phyloP scores from a whole-genome alignment of 371 early-diverging fungal species.

The Syncephalis fuscata region DNA sequence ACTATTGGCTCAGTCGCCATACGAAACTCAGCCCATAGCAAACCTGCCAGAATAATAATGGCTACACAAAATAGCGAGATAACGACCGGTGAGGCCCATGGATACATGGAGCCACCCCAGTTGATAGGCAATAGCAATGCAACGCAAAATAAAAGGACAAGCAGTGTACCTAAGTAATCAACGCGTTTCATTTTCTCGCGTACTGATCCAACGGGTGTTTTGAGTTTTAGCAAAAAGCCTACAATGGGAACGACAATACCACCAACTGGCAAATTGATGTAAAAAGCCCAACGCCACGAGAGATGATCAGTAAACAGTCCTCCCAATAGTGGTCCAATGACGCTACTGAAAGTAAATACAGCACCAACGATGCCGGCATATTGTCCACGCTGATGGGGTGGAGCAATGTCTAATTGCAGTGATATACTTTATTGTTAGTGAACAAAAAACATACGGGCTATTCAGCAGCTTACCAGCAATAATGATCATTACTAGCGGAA shows the following conservation, averaged over 20 bases:
- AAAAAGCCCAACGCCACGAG: constrained; percentile 47
- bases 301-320: constrained; percentile 46
- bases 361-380: constrained; percentile 37
- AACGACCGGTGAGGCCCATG: constrained; percentile 28
- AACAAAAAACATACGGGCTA: no score
- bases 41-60: constrained; percentile 40
- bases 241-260: constrained; percentile 28
- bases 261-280: constrained; percentile 52
- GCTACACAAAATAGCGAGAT: constrained; percentile 37
- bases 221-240: constrained; percentile 39
- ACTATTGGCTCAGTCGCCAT: constrained; percentile 17
- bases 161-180: constrained; percentile 30
- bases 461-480: no score
- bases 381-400: constrained; percentile 41
- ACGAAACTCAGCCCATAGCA: constrained; percentile 35
- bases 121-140: constrained; percentile 30
- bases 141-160: constrained; percentile 26
- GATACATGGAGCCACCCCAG: constrained; percentile 34
- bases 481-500: constrained; percentile 46
- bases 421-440: no score
- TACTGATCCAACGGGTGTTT: constrained; percentile 24
- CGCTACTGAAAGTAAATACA: constrained; percentile 47
- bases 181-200: constrained; percentile 22
- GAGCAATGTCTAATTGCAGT: no score
- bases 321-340: constrained; percentile 55